These are phyloP conservation scores for Prosopis cineraria DNA, from an alignment of 306 rosid genomes.

Conservation along the genomic window DNA sequence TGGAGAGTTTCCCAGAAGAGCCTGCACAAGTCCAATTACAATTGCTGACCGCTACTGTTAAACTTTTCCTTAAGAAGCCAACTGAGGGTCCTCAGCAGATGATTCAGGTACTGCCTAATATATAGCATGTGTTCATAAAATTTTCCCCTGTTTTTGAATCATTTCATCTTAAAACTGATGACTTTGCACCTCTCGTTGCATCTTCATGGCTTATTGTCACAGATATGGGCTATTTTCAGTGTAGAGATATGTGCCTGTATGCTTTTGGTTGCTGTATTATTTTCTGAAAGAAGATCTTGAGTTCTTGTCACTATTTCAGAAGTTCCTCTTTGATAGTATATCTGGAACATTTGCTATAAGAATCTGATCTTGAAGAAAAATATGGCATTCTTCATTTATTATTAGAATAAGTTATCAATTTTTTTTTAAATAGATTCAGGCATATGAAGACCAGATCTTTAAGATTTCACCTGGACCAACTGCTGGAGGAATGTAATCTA, in stretches of 20 bases:
- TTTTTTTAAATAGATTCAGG: not conserved
- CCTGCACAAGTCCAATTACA: slow-evolving; percentile 99
- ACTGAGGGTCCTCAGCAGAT: slow-evolving; percentile 99
- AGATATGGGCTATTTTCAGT: not conserved
- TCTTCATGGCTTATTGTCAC: not conserved
- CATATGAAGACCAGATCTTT: not conserved
- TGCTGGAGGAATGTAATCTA: slow-evolving; percentile 21
- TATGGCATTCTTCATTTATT: not conserved
- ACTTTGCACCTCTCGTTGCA: not conserved
- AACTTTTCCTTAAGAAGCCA: slow-evolving; percentile 98
- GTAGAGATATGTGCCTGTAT: not conserved
- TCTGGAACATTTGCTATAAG: not conserved
- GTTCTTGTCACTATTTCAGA: not conserved
- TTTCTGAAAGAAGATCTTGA: not conserved
- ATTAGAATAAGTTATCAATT: not conserved
- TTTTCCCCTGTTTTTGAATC: not conserved
- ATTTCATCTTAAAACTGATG: slow-evolving; percentile 1
- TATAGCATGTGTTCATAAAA: slow-evolving; percentile 21
- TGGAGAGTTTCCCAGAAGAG: slow-evolving; percentile 95
- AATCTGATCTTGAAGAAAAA: not conserved
- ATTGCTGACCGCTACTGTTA: slow-evolving; percentile 95
- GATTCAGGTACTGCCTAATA: slow-evolving; percentile 79
- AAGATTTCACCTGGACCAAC: slow-evolving; percentile 19
- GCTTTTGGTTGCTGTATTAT: not conserved
- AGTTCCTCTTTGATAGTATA: not conserved